Percentiles rank a stretch among this genome's conserved stretches.
Conservation (phyloP, 139 green algal species). For the Zygnema circumcarinatum region DNA sequence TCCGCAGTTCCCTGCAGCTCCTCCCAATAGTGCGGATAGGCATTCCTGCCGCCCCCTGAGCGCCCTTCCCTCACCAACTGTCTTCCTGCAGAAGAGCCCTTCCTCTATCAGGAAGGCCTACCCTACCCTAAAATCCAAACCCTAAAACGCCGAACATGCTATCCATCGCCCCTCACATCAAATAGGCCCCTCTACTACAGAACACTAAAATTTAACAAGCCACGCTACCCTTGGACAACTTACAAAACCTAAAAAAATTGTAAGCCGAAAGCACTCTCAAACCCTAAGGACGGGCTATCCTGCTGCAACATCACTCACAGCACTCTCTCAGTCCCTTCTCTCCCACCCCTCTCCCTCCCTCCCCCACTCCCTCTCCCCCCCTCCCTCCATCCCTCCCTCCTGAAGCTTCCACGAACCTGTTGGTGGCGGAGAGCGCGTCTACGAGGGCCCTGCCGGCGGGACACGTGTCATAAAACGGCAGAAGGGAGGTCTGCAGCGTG, state of each 20-base stretch:
- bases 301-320: too few species aligned
- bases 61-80: background rate
- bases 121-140: background rate
- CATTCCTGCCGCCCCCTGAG: background rate
- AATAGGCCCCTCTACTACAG: background rate
- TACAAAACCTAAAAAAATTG: too few species aligned
- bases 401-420: too few species aligned
- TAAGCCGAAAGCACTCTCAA: too few species aligned
- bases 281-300: too few species aligned
- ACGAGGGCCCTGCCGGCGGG: background rate
- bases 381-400: too few species aligned
- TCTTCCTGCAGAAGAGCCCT: background rate
- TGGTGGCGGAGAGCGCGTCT: slow-evolving; percentile 9
- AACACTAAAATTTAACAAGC: too few species aligned
- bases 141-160: background rate
- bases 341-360: too few species aligned
- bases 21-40: slow-evolving; percentile 44
- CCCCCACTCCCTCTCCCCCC: too few species aligned
- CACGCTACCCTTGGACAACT: too few species aligned
- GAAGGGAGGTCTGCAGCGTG: background rate
- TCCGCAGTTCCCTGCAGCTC: slow-evolving; percentile 45
- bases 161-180: background rate
- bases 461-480: slow-evolving; percentile 5
- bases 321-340: too few species aligned
- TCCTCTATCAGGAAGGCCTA: background rate